A percentile compares a stretch with the other conserved stretches of the same genome.
Evolutionary conservation across 495 filamentous ascomycete species (phyloP).

Genomic region (Penicillium coffeae): DNA sequence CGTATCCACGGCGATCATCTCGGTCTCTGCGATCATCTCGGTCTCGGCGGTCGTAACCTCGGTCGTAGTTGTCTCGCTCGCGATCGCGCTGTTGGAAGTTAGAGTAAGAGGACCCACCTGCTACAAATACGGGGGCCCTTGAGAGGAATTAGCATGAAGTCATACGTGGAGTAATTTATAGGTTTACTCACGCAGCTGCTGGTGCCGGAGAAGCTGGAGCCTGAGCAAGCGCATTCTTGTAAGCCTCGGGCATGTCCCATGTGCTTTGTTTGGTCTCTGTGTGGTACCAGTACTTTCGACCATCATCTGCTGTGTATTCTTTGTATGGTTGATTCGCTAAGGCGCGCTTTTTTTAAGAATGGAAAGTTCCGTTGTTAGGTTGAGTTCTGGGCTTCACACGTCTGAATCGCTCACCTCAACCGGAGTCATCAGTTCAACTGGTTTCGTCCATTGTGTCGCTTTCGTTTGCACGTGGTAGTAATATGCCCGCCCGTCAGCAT

Average conservation of each 20-base stretch:
- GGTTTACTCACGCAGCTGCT: slow-evolving; percentile 55
- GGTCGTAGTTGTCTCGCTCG: slow-evolving; percentile 17
- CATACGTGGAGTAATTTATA: neutral
- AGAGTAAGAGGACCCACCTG: slow-evolving; percentile 56
- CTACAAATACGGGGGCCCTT: slow-evolving; percentile 64
- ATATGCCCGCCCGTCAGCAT: slow-evolving; percentile 81
- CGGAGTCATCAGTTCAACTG: slow-evolving; percentile 79
- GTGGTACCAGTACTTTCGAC: slow-evolving; percentile 92
- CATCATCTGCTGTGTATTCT: slow-evolving; percentile 81
- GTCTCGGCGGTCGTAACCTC: slow-evolving; percentile 17
- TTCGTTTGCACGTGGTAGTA: slow-evolving; percentile 89
- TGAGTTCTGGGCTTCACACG: neutral
- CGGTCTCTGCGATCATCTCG: slow-evolving; percentile 29
- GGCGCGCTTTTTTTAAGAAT: slow-evolving; percentile 64
- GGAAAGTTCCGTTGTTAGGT: slow-evolving; percentile 6
- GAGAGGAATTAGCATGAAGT: slow-evolving; percentile 27
- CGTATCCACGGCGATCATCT: slow-evolving; percentile 65
- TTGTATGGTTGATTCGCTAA: slow-evolving; percentile 86
- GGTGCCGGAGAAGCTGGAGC: slow-evolving; percentile 44
- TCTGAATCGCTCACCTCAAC: slow-evolving; percentile 62
- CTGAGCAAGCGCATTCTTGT: slow-evolving; percentile 66
- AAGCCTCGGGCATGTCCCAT: slow-evolving; percentile 90
- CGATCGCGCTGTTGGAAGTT: slow-evolving; percentile 38
- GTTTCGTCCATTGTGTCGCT: slow-evolving; percentile 91
- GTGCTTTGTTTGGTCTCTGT: slow-evolving; percentile 86